These are phyloP conservation scores for Trametes versicolor DNA, from an alignment of 1,284 basidiomycete genomes.

Conservation along the genomic window DNA sequence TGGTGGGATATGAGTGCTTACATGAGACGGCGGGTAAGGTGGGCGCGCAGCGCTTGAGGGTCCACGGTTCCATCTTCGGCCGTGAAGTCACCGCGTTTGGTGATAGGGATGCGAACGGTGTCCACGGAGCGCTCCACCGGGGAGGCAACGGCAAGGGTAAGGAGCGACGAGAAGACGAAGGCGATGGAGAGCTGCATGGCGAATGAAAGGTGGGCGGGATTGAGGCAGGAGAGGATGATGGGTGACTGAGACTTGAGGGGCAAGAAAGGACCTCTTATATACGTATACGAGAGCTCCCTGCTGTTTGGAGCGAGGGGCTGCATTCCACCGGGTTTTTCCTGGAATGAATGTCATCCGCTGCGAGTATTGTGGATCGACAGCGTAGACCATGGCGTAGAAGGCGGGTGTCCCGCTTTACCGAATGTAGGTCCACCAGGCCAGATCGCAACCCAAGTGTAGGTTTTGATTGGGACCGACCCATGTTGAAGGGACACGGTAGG, in stretches of 20 bases:
- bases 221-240: background rate
- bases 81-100: slow-evolving; percentile 17
- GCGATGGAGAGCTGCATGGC: slow-evolving; percentile 32
- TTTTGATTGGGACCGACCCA: background rate
- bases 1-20: slow-evolving; percentile 11
- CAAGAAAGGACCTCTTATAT: background rate
- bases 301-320: background rate
- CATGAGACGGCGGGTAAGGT: slow-evolving; percentile 20
- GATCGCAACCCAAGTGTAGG: background rate
- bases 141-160: slow-evolving; percentile 25
- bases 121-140: slow-evolving; percentile 27
- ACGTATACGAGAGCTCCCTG: background rate
- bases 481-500: background rate
- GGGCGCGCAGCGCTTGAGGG: slow-evolving; percentile 25
- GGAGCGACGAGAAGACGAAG: slow-evolving; percentile 30
- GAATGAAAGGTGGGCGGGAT: background rate
- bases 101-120: slow-evolving; percentile 24
- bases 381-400: background rate
- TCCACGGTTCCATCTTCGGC: slow-evolving; percentile 17
- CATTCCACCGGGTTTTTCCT: background rate
- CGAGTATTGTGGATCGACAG: background rate
- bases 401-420: background rate
- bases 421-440: background rate
- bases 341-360: background rate
- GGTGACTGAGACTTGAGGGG: background rate